Evolutionary conservation across 495 filamentous ascomycete genomes (phyloP), one percentile per base, ranked within the genome.

Genomic region (Penicillium turbatum): DNA sequence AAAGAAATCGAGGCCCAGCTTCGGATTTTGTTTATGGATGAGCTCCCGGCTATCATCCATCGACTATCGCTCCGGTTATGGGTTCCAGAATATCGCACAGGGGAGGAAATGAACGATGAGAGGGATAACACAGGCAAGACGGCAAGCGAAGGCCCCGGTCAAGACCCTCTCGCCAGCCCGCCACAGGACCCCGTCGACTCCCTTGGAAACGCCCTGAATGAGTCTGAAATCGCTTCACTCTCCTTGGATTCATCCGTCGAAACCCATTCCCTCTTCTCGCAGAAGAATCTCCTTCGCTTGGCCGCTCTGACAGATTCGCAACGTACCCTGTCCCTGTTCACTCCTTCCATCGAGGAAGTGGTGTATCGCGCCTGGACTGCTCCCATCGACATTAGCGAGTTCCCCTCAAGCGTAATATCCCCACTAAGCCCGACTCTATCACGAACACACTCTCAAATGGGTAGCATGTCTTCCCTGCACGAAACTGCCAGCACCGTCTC

Each of bases 1-100:
- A 90, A 88, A 63, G 95, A 92, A 51, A 98, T 98, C 62, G 93
- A 98, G 71, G 85, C 79, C n/a, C 93, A 97, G 66, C 73, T 98
- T 31, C 82, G 93, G 36, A 86, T 89, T 42, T 65, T 98, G 61
- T 90, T 98, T 67, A 97, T 97, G 90, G 93, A 98, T 54, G 93
- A 98, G 67, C 75, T 98, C 12, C 93, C 93, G 5, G 90, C 92
- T 8, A 97, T 97, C 34, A 93, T 98, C 38, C 93, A 98, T 65
- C 84, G 90, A 51, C 76, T 98, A 36, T 97, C 93, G 0, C 77
- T 97, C 53, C 83, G 88, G 40, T 64, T 97, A 37, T 97, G 90
- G 88, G 90, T 88, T 44, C 88, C 90, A 0, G 92, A 97, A 60
- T 88, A 92, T 67, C 81, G 83, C 50, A 76, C 81, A 11, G 84